These are phyloP conservation scores for Solanum chilense DNA, from an alignment of 257 asterid genomes.

Conservation along the genomic window DNA sequence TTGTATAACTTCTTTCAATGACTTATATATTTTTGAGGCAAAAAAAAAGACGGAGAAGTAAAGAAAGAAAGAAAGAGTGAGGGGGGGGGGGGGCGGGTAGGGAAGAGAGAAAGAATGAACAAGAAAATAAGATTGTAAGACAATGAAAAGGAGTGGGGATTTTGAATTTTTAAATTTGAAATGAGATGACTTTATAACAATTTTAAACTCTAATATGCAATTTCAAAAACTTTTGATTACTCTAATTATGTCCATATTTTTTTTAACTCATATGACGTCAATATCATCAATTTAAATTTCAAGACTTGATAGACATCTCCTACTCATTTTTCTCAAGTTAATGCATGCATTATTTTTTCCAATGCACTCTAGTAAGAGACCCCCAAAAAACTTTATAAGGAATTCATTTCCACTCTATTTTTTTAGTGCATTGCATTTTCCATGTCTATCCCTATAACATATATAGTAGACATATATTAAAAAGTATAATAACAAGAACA, in stretches of 20 bases:
- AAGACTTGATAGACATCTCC: not conserved
- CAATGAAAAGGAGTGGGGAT: not conserved
- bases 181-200: no score
- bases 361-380: not conserved
- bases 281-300: not conserved
- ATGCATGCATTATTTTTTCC: not conserved
- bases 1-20: not conserved
- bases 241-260: not conserved
- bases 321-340: not conserved
- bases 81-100: rapidly evolving
- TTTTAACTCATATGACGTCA: not conserved
- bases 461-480: not conserved
- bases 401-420: not conserved
- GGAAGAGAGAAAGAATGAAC: not conserved
- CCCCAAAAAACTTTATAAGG: not conserved
- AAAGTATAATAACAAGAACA: not conserved
- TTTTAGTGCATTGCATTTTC: not conserved
- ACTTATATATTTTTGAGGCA: no score
- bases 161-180: no score
- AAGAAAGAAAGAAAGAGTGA: no score
- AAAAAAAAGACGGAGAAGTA: not conserved
- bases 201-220: no score
- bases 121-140: no score
- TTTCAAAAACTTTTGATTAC: not conserved
- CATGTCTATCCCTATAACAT: not conserved